Percentiles rank a stretch among this genome's conserved stretches.
phyloP scores from a whole-genome alignment of 768 basidiomycete genomes.

The Dacryopinax primogenitus region DNA sequence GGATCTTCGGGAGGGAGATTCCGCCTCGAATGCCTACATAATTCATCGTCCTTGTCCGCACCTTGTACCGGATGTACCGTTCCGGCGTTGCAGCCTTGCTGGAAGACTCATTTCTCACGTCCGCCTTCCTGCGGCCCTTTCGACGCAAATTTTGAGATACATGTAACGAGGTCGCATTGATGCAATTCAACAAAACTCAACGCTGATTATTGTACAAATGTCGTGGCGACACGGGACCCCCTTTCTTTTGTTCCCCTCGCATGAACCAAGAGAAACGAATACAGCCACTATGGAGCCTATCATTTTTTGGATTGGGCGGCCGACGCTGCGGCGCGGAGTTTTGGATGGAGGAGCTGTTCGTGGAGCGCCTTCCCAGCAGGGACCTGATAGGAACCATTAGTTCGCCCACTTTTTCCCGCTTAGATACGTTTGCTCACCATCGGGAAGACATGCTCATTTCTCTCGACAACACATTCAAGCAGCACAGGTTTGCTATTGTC shows the following conservation, averaged over 20 bases:
- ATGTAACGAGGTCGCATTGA: not conserved
- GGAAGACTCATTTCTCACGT: not conserved
- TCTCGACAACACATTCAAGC: slow-evolving; percentile 79
- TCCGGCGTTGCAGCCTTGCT: not conserved
- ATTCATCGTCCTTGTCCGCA: not conserved
- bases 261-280: not conserved
- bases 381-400: slow-evolving; percentile 36
- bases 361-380: slow-evolving; percentile 90
- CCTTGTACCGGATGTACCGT: not conserved
- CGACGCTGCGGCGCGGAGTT: slow-evolving; percentile 15
- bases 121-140: not conserved
- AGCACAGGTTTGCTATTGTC: slow-evolving; percentile 75
- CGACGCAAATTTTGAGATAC: not conserved
- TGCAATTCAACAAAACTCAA: not conserved
- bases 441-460: slow-evolving; percentile 78
- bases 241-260: not conserved
- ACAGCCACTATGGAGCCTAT: not conserved
- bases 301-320: slow-evolving; percentile 8
- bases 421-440: slow-evolving; percentile 43
- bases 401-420: slow-evolving; percentile 7
- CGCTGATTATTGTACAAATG: slow-evolving; percentile 6
- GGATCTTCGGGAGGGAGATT: not conserved
- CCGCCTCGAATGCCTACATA: not conserved
- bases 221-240: not conserved
- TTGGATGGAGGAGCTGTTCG: slow-evolving; percentile 73